phyloP scores from a whole-genome alignment of 257 asterid species.

The Lavandula angustifolia region DNA sequence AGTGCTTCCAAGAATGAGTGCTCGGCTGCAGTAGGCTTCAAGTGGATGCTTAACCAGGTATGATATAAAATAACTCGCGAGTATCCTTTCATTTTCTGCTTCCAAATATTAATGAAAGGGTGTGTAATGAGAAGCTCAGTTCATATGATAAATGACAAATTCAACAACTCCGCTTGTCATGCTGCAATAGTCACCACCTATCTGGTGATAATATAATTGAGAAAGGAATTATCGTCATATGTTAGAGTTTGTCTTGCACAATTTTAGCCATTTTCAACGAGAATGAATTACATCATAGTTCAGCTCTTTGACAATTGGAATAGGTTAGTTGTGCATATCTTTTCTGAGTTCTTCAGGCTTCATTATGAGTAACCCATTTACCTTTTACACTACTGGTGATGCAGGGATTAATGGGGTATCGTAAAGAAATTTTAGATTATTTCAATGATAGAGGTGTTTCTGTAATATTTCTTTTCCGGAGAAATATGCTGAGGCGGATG shows the following conservation, averaged over 20 bases:
- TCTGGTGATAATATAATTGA: no score
- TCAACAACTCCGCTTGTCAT: no score
- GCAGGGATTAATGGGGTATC: slow-evolving; percentile 70
- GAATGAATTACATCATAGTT: no score
- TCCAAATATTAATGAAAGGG: background rate
- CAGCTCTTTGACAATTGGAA: background rate
- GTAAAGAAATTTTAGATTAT: slow-evolving; percentile 55
- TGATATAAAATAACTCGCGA: no score
- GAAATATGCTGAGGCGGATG: slow-evolving; percentile 68
- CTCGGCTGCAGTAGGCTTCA: slow-evolving; percentile 89
- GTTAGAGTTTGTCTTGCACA: no score
- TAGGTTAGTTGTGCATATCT: background rate
- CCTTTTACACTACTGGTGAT: slow-evolving; percentile 7
- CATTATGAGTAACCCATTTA: slow-evolving; percentile 11
- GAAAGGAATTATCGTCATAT: no score
- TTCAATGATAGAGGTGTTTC: slow-evolving; percentile 61
- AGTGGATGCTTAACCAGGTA: slow-evolving; percentile 99
- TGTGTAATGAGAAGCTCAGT: background rate
- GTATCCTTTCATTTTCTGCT: no score
- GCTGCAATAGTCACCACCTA: no score
- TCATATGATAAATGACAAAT: no score
- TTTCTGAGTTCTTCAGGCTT: background rate
- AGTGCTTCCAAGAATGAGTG: slow-evolving; percentile 95
- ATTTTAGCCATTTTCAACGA: no score
- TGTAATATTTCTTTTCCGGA: slow-evolving; percentile 62